Evolutionary conservation across 306 rosid species (phyloP).

Genomic region (Fagus crenata): DNA sequence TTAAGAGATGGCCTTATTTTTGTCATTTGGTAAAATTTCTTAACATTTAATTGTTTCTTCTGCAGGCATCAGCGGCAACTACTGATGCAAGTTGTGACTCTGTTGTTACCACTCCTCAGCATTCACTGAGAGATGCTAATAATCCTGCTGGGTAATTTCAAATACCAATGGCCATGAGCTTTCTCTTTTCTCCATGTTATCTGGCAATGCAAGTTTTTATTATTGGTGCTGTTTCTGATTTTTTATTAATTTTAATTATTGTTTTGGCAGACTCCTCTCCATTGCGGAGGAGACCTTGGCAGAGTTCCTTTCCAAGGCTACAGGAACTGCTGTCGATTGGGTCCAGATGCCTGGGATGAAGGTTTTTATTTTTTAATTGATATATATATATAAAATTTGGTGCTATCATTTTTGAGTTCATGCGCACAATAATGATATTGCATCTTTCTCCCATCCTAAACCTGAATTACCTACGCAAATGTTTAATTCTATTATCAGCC

Average conservation of each 20-base stretch:
- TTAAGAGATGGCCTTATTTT: neutral
- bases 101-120: constrained; percentile 81
- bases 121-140: constrained; percentile 78
- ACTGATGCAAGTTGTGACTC: constrained; percentile 95
- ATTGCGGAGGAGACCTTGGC: constrained; percentile 98
- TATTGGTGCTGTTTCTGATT: constrained; percentile 10
- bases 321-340: constrained; percentile 99
- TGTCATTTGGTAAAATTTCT: constrained; percentile 13
- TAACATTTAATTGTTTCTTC: constrained; percentile 15
- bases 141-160: constrained; percentile 94
- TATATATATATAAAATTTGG: neutral
- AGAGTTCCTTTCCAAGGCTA: constrained; percentile 99
- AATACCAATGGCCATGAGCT: constrained; percentile 13
- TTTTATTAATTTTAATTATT: neutral
- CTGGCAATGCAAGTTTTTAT: neutral
- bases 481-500: constrained; percentile 53
- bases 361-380: constrained; percentile 42
- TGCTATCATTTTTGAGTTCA: neutral
- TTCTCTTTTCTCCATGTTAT: neutral
- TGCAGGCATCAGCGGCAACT: constrained; percentile 74
- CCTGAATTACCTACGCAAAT: neutral
- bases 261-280: constrained; percentile 81
- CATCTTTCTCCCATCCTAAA: constrained; percentile 8
- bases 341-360: constrained; percentile 99
- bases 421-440: neutral